Conservation (phyloP, 2,329 filamentous ascomycete species). For the Gnomoniopsis smithogilvyi region DNA sequence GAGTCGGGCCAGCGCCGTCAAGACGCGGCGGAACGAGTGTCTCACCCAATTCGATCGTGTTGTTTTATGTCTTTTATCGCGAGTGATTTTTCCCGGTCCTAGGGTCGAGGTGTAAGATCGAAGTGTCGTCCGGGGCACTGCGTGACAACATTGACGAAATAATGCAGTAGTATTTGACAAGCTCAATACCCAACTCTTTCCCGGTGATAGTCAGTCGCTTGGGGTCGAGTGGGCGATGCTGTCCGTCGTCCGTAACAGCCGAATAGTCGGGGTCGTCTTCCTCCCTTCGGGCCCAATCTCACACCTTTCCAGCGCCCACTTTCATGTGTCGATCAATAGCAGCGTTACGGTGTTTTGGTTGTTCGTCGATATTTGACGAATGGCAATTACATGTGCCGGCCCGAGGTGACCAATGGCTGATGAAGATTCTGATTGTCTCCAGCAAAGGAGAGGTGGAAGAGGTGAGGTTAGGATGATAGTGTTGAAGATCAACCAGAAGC, state of each 20-base stretch:
- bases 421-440: too few species aligned
- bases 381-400: not conserved
- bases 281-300: not conserved
- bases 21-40: slow-evolving; percentile 37
- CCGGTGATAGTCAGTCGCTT: not conserved
- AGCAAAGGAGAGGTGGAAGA: too few species aligned
- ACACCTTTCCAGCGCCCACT: not conserved
- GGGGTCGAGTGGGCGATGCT: not conserved
- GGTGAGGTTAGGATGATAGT: too few species aligned
- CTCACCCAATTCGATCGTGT: slow-evolving; percentile 4
- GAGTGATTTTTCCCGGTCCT: not conserved
- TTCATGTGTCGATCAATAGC: not conserved
- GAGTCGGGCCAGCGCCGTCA: slow-evolving; percentile 37
- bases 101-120: not conserved
- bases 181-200: not conserved
- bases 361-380: too few species aligned
- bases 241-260: not conserved
- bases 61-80: not conserved
- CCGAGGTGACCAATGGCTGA: too few species aligned
- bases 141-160: slow-evolving; percentile 5
- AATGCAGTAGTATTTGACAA: not conserved
- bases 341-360: too few species aligned
- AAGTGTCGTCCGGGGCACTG: not conserved
- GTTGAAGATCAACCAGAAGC: not conserved
- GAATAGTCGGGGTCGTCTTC: not conserved